phyloP scores from a whole-genome alignment of 495 filamentous ascomycete species.

The Cercophora sp. region DNA sequence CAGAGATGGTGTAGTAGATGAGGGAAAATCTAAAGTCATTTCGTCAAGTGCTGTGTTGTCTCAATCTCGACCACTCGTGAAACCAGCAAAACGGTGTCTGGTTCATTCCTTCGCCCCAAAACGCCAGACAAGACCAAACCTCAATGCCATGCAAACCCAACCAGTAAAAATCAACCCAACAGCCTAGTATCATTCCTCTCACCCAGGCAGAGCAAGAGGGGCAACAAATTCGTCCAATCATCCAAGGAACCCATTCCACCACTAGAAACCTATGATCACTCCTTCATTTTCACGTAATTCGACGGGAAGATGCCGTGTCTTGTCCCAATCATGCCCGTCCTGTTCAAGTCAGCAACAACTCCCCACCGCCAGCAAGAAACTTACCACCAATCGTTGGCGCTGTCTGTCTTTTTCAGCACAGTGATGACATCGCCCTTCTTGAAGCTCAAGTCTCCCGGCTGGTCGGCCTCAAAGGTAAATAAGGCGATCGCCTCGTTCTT shows the following conservation, averaged over 20 bases:
- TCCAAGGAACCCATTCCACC: not conserved
- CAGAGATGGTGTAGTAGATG: too few species aligned
- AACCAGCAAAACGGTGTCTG: not conserved
- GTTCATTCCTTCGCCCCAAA: not conserved
- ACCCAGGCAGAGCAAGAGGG: not conserved
- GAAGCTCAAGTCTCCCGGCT: slow-evolving; percentile 88
- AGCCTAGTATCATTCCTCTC: too few species aligned
- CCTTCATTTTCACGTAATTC: slow-evolving; percentile 53
- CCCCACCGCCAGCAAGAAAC: slow-evolving; percentile 16
- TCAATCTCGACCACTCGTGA: too few species aligned
- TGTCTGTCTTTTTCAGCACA: slow-evolving; percentile 95
- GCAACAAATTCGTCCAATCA: not conserved
- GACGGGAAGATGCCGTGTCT: slow-evolving; percentile 53
- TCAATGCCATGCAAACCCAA: not conserved
- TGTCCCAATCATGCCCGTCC: slow-evolving; percentile 55
- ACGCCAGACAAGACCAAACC: not conserved
- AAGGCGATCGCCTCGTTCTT: slow-evolving; percentile 84
- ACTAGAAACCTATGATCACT: slow-evolving; percentile 10
- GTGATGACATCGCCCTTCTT: slow-evolving; percentile 98
- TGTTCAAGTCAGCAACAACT: slow-evolving; percentile 18
- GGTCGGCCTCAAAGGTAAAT: slow-evolving; percentile 90
- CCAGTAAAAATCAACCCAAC: not conserved
- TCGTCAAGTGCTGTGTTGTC: too few species aligned
- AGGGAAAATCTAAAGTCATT: too few species aligned
- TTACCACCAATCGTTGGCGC: slow-evolving; percentile 85